Base-by-base conservation (phyloP, 2,329 filamentous ascomycete species). In the Aspergillus carbonarius region DNA sequence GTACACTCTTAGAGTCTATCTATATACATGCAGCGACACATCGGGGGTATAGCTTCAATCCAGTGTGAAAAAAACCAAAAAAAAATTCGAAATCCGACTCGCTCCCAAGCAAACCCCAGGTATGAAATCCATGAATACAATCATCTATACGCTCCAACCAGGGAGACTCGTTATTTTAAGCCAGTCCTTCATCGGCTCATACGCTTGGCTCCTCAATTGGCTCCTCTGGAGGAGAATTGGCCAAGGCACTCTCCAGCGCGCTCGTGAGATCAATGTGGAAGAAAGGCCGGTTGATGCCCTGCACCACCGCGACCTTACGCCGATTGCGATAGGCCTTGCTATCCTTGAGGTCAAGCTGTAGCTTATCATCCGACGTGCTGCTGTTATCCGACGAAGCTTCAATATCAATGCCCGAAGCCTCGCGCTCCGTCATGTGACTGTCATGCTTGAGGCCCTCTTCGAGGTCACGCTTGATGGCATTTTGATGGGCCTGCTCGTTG, bases 211-310 rank as follows among this genome's bases (percentile, higher is more conserved):
- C 49, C 23, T 47, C 13, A 32, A 55, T 44, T 35, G 58, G 55
- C 54, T 62, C 60, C 46, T 59, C 58, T 27, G 68, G 64, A 74
- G 91, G 85, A 0, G 91, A 84, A 66, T 96, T 96, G 30, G 88
- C 86, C 67, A 97, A 85, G 2, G 92, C 93, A 67, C 88, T 92
- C 75, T 97, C 91, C 66, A 98, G 76, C 6, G 95, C 95, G 69
- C 88, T 92, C 4, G 91, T 95, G 53, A 98, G 78, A 73, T 98
- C 95, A 54, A 96, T 85, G 72, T 99, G 95, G 84, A 99, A 98
- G 66, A 97, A 84, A 4, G 95, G 93, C 66, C 91, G 81, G 74
- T 96, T 95, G 62, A 96, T 79, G n/a, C 93, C 91, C 65, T 93
- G 89, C 15, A 98, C 87, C 4, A 91, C 83, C 1, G 89, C 88